Conservation (phyloP, 495 filamentous ascomycete genomes). For the Terfezia boudieri region DNA sequence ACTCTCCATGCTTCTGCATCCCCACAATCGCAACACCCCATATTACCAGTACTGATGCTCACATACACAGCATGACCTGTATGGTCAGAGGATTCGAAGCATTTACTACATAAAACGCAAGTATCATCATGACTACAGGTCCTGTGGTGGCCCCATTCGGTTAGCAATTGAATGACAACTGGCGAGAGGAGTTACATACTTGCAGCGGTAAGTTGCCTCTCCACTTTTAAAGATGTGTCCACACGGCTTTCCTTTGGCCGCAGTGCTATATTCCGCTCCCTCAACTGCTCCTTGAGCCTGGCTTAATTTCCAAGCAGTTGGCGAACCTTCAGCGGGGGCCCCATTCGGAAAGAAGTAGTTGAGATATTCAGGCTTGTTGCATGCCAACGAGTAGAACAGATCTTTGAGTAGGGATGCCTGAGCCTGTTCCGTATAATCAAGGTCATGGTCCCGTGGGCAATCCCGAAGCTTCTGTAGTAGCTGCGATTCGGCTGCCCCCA, state of each 20-base stretch:
- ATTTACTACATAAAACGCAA: slow-evolving; percentile 67
- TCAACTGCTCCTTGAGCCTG: slow-evolving; percentile 79
- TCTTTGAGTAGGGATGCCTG: background rate
- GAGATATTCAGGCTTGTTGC: background rate
- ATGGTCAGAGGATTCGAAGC: slow-evolving; percentile 89
- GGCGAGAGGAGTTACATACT: slow-evolving; percentile 18
- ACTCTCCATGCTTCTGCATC: slow-evolving; percentile 80
- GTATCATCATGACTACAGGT: slow-evolving; percentile 80
- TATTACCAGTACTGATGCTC: slow-evolving; percentile 65
- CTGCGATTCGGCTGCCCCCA: background rate
- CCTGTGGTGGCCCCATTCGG: slow-evolving; percentile 4
- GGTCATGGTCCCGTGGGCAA: background rate
- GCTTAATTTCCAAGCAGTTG: slow-evolving; percentile 43
- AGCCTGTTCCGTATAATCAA: background rate
- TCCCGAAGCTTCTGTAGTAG: background rate
- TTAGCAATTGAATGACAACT: background rate
- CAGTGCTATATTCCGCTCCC: slow-evolving; percentile 83
- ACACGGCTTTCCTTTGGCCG: slow-evolving; percentile 81
- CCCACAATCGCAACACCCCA: slow-evolving; percentile 91
- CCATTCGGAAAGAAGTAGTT: background rate
- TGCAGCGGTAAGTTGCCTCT: slow-evolving; percentile 82
- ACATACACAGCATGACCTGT: slow-evolving; percentile 80
- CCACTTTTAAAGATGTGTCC: slow-evolving; percentile 88
- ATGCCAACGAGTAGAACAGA: background rate
- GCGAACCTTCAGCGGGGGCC: slow-evolving; percentile 26